phyloP scores from a whole-genome alignment of 345 rosid species.

The Gossypium mustelinum region DNA sequence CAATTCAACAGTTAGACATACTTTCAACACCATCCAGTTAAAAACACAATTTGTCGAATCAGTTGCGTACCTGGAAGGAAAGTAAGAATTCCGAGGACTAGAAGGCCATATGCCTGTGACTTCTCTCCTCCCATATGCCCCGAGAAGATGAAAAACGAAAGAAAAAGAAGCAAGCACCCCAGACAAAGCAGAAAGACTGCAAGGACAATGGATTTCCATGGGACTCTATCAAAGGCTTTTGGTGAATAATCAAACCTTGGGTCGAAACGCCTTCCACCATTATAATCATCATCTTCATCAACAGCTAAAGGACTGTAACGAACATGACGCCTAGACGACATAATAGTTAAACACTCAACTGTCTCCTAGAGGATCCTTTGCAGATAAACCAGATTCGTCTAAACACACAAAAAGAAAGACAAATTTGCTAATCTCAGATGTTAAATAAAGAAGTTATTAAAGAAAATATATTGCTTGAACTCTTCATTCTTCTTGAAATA shows the following conservation, averaged over 20 bases:
- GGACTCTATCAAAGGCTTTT: constrained; percentile 53
- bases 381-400: neutral
- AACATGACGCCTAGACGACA: constrained; percentile 59
- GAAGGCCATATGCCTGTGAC: constrained; percentile 76
- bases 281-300: constrained; percentile 43
- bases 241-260: constrained; percentile 76
- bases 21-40: neutral
- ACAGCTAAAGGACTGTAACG: constrained; percentile 50
- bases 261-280: constrained; percentile 35
- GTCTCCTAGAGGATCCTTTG: constrained; percentile 3
- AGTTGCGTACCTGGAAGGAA: constrained; percentile 71
- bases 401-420: neutral
- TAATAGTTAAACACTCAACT: constrained; percentile 21
- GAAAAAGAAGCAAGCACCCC: constrained; percentile 65
- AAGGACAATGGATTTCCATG: constrained; percentile 77
- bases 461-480: neutral
- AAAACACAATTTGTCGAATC: neutral
- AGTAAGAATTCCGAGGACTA: constrained; percentile 68
- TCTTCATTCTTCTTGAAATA: neutral
- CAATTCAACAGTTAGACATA: neutral
- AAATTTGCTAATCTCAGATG: neutral
- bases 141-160: constrained; percentile 60
- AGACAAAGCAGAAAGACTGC: constrained; percentile 65
- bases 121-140: constrained; percentile 90
- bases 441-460: neutral